A percentile compares a stretch with the other conserved stretches of the same genome.
phyloP scores from a whole-genome alignment of 805 yeast genomes.

The Pichia phayaonensis region DNA sequence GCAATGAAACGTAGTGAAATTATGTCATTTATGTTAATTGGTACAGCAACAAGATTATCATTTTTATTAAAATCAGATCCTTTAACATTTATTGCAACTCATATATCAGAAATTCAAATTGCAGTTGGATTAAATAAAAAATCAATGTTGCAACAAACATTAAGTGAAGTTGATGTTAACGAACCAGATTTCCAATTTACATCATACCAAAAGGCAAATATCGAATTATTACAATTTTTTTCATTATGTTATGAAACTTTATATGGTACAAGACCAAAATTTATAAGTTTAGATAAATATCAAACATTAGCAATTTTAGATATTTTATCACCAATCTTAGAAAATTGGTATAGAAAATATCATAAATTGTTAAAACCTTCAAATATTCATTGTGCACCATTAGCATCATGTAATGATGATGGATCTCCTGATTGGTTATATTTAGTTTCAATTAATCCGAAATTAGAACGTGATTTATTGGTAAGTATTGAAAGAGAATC shows the following conservation, averaged over 20 bases:
- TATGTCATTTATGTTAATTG: constrained; percentile 91
- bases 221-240: constrained; percentile 71
- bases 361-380: constrained; percentile 45
- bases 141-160: constrained; percentile 67
- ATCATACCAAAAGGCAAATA: constrained; percentile 60
- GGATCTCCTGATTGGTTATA: constrained; percentile 12
- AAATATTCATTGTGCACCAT: constrained; percentile 28
- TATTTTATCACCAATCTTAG: constrained; percentile 68
- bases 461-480: constrained; percentile 32
- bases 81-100: constrained; percentile 74
- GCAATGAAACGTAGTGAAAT: constrained; percentile 83
- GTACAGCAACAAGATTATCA: constrained; percentile 78
- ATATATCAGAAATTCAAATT: constrained; percentile 72
- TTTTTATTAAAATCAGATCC: constrained; percentile 72
- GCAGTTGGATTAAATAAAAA: constrained; percentile 76
- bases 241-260: constrained; percentile 78
- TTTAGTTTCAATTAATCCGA: constrained; percentile 28
- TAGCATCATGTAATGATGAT: constrained; percentile 7
- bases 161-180: constrained; percentile 53
- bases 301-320: constrained; percentile 66
- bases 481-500: constrained; percentile 56
- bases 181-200: constrained; percentile 44
- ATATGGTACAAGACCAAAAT: constrained; percentile 57
- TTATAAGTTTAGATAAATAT: constrained; percentile 43
- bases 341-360: constrained; percentile 69